Percentiles rank a stretch among this genome's conserved stretches.
Conservation (phyloP, 2,329 filamentous ascomycete species). For the Graphilbum sp. region DNA sequence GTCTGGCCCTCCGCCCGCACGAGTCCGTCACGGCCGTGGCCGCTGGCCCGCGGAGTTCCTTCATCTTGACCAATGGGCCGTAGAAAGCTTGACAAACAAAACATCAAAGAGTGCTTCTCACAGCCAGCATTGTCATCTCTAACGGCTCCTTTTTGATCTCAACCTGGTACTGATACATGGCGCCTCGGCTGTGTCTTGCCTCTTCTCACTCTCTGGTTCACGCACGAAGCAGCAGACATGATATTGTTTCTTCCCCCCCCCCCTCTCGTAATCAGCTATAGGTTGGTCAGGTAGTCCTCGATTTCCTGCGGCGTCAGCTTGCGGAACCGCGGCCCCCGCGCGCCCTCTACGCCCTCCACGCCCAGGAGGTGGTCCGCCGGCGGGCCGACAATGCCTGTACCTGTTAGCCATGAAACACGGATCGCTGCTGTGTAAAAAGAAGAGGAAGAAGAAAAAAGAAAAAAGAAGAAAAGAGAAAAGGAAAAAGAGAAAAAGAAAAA, state of each 20-base stretch:
- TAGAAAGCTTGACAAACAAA: no score
- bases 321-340: conserved; percentile 73
- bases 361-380: conserved; percentile 88
- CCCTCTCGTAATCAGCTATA: conserved; percentile 44
- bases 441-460: no score
- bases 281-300: conserved; percentile 97
- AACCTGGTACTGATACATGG: not conserved
- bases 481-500: no score
- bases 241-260: no score
- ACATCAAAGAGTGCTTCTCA: no score
- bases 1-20: conserved; percentile 13
- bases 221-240: no score
- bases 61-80: conserved; percentile 20
- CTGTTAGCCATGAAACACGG: not conserved
- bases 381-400: conserved; percentile 75
- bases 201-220: not conserved
- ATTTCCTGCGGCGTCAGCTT: conserved; percentile 96
- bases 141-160: not conserved
- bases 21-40: conserved; percentile 23
- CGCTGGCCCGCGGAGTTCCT: conserved; percentile 32
- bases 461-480: no score
- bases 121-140: no score
- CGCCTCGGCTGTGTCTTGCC: not conserved
- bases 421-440: not conserved
- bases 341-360: conserved; percentile 75